Evolutionary conservation across 768 basidiomycete species (phyloP).

Genomic region (Hemileccinum rubropunctum): DNA sequence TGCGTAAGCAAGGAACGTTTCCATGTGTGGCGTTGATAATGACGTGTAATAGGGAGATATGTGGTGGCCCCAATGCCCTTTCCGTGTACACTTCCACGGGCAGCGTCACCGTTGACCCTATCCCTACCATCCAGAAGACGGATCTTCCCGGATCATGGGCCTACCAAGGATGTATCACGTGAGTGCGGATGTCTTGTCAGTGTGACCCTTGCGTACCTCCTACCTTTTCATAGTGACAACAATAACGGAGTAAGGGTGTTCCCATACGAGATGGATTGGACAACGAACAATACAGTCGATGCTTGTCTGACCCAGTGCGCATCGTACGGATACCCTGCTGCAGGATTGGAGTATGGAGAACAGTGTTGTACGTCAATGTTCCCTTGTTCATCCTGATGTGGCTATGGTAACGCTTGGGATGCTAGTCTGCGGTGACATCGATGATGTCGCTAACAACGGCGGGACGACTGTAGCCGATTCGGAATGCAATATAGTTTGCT

Average conservation of each 20-base stretch:
- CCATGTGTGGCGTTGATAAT: conserved; percentile 4
- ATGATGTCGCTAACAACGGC: conserved; percentile 44
- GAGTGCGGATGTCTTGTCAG: conserved; percentile 17
- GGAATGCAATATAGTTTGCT: conserved; percentile 51
- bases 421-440: conserved; percentile 68
- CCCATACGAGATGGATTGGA: conserved; percentile 57
- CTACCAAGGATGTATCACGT: conserved; percentile 70
- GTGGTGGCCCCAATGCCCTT: conserved; percentile 70
- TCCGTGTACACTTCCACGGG: conserved; percentile 61
- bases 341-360: conserved; percentile 65
- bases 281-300: conserved; percentile 59
- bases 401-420: not conserved
- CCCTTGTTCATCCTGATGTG: not conserved
- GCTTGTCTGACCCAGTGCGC: conserved; percentile 69
- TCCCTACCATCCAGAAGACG: conserved; percentile 55
- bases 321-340: conserved; percentile 67
- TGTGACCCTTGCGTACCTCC: not conserved
- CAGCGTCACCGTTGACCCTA: conserved; percentile 52
- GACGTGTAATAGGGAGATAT: conserved; percentile 48
- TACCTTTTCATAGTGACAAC: conserved; percentile 42
- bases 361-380: conserved; percentile 63
- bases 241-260: conserved; percentile 44
- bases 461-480: conserved; percentile 33
- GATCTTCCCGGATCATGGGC: conserved; percentile 60
- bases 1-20: conserved; percentile 40